These are phyloP conservation scores for Caloboletus firmus DNA, from an alignment of 1,284 basidiomycete genomes.

Conservation along the genomic window DNA sequence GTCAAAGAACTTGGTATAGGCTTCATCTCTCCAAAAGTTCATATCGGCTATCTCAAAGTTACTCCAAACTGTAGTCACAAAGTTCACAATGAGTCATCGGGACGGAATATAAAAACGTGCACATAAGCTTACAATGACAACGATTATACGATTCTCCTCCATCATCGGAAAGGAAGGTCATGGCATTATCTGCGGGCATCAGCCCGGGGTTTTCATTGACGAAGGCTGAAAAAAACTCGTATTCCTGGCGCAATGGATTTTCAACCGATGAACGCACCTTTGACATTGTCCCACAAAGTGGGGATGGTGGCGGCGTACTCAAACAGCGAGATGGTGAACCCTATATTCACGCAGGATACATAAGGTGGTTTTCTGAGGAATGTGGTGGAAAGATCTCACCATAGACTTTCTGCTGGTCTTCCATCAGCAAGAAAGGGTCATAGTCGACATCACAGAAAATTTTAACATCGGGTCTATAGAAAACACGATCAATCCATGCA, in stretches of 20 bases:
- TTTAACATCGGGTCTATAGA: constrained; percentile 71
- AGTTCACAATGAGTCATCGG: not conserved
- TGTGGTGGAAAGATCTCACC: constrained; percentile 41
- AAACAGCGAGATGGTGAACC: constrained; percentile 82
- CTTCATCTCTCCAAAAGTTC: constrained; percentile 80
- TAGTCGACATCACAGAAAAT: constrained; percentile 87
- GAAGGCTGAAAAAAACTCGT: constrained; percentile 57
- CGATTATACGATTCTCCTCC: constrained; percentile 78
- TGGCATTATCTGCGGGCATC: constrained; percentile 70
- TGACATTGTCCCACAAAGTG: constrained; percentile 80
- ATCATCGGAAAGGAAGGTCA: constrained; percentile 83
- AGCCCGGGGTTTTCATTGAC: constrained; percentile 69
- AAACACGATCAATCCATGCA: not conserved
- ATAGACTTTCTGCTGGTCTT: constrained; percentile 84
- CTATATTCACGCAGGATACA: constrained; percentile 35
- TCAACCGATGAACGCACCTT: constrained; percentile 43
- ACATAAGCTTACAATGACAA: constrained; percentile 72
- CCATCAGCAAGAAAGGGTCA: constrained; percentile 89
- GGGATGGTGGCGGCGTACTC: constrained; percentile 87
- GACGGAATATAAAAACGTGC: not conserved
- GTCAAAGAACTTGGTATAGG: constrained; percentile 85
- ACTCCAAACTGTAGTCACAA: constrained; percentile 65
- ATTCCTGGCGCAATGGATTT: not conserved
- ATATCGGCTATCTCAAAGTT: constrained; percentile 89
- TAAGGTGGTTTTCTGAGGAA: not conserved